Percentiles rank a stretch among this genome's conserved stretches.
Evolutionary conservation across 2,329 filamentous ascomycete species (phyloP).

Genomic region (Fusarium siculi): DNA sequence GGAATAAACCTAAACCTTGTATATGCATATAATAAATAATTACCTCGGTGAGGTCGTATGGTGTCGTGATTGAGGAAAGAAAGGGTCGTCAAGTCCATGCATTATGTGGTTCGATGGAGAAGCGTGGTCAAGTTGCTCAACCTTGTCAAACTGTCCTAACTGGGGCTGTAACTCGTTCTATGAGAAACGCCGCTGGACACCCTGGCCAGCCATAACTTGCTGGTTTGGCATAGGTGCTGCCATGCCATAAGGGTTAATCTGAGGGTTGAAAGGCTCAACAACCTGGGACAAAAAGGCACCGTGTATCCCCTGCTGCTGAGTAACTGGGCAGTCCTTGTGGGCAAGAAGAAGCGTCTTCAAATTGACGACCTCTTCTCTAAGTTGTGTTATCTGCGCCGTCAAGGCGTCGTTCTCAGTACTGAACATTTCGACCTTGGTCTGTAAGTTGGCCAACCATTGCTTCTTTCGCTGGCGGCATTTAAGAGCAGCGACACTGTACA

Average conservation of each 20-base stretch:
- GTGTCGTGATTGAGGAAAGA: constrained; percentile 34
- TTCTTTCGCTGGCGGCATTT: constrained; percentile 99
- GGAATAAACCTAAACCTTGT: constrained; percentile 27
- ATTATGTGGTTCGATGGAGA: constrained; percentile 12
- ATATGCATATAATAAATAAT: constrained; percentile 40
- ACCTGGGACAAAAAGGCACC: constrained; percentile 66
- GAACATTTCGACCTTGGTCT: constrained; percentile 93
- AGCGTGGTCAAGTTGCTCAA: constrained; percentile 12
- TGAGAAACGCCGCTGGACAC: constrained; percentile 66
- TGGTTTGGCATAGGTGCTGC: constrained; percentile 62
- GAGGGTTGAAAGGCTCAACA: constrained; percentile 64
- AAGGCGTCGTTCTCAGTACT: constrained; percentile 91
- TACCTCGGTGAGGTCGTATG: constrained; percentile 9
- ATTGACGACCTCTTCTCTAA: constrained; percentile 93
- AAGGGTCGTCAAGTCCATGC: constrained; percentile 34
- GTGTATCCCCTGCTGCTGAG: constrained; percentile 79
- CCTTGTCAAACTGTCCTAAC: constrained; percentile 4
- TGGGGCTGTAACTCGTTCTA: constrained; percentile 50
- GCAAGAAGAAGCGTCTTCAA: constrained; percentile 92
- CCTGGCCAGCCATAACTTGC: constrained; percentile 66
- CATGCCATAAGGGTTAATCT: constrained; percentile 71
- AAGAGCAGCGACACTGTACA: constrained; percentile 84
- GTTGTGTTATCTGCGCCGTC: constrained; percentile 81
- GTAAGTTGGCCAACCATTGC: constrained; percentile 96
- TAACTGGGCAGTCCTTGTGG: constrained; percentile 96